phyloP scores from a whole-genome alignment of 2,329 filamentous ascomycete genomes.

The Cytospora paraplurivora region DNA sequence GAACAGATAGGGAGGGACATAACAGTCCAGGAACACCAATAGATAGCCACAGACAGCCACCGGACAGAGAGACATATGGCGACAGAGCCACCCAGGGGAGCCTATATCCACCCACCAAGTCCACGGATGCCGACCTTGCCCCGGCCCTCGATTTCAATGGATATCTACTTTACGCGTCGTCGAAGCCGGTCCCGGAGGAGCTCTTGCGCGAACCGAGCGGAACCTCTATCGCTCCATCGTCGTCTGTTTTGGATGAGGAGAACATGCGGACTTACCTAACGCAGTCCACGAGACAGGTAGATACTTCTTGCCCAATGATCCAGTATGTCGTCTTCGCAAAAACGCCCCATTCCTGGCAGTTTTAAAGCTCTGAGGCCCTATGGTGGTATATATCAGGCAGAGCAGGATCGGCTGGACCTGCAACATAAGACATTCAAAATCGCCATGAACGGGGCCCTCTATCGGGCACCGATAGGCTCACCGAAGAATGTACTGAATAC shows the following conservation, averaged over 20 bases:
- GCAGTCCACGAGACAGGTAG: slow-evolving; percentile 10
- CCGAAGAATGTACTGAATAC: slow-evolving; percentile 20
- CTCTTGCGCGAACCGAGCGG: slow-evolving; percentile 10
- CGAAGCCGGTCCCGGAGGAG: slow-evolving; percentile 4
- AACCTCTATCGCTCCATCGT: slow-evolving; percentile 8
- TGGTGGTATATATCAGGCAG: not conserved
- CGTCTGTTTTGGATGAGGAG: slow-evolving; percentile 4
- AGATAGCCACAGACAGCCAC: not conserved
- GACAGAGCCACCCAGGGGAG: not conserved
- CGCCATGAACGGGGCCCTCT: slow-evolving; percentile 15
- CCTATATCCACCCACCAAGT: not conserved
- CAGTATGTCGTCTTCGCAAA: not conserved
- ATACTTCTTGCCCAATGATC: slow-evolving; percentile 18
- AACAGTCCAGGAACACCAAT: not conserved
- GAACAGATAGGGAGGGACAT: not conserved
- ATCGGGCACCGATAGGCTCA: slow-evolving; percentile 12
- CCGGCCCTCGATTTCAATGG: slow-evolving; percentile 3
- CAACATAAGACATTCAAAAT: slow-evolving; percentile 21
- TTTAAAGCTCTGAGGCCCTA: not conserved
- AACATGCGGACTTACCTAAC: slow-evolving; percentile 14
- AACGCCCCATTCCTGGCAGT: not conserved
- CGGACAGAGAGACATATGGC: not conserved
- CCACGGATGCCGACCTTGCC: not conserved
- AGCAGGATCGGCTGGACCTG: slow-evolving; percentile 21
- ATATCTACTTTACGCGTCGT: slow-evolving; percentile 6